phyloP scores from a whole-genome alignment of 2,329 filamentous ascomycete species.

The Fusarium tupiense region DNA sequence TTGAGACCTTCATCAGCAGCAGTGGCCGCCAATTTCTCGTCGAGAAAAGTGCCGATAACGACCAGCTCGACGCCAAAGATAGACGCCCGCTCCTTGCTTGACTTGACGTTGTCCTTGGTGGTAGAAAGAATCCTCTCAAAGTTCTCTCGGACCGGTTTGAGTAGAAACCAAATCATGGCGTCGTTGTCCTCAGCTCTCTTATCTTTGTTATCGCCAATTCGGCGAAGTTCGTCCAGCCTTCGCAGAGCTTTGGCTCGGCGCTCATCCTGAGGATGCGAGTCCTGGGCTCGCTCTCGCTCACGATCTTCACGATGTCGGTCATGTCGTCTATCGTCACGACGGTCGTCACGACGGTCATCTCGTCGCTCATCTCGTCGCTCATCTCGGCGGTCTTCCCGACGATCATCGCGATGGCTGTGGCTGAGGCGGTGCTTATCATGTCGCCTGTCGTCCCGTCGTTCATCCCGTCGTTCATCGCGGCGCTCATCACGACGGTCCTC shows the following conservation, averaged over 20 bases:
- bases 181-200: conserved; percentile 58
- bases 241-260: conserved; percentile 53
- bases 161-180: conserved; percentile 58
- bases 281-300: conserved; percentile 41
- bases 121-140: conserved; percentile 68
- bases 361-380: conserved; percentile 23
- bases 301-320: conserved; percentile 39
- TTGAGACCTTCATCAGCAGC: conserved; percentile 55
- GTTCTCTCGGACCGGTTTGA: conserved; percentile 69
- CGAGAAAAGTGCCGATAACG: conserved; percentile 70
- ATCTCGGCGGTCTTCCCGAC: conserved; percentile 29
- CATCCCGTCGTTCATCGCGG: conserved; percentile 34
- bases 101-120: conserved; percentile 70
- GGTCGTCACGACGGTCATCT: conserved; percentile 13
- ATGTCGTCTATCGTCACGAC: conserved; percentile 5
- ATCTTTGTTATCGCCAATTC: conserved; percentile 61
- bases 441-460: conserved; percentile 24
- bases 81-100: conserved; percentile 68
- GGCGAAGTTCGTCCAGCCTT: conserved; percentile 55
- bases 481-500: conserved; percentile 39
- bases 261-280: conserved; percentile 51
- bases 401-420: conserved; percentile 34
- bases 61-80: conserved; percentile 70
- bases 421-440: conserved; percentile 37
- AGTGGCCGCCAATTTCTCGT: conserved; percentile 56